Percentiles rank a stretch among this genome's conserved stretches.
Conservation (phyloP, 2,329 filamentous ascomycete species). For the Ceratocystis huliohia region DNA sequence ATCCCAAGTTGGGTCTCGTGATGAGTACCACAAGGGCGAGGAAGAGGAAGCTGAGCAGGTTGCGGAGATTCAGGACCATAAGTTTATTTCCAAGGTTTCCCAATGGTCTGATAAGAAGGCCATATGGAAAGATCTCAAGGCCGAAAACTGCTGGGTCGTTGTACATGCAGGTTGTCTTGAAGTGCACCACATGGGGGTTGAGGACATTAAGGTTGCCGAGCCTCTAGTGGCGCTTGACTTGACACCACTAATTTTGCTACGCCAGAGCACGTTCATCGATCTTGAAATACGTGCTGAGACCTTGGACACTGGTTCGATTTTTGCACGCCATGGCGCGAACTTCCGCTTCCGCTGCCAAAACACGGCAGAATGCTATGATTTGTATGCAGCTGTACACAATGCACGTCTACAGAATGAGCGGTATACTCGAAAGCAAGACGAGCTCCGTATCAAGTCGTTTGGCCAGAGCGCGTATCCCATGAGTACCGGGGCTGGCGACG, state of each 20-base stretch:
- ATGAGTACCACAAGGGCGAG: conserved; percentile 11
- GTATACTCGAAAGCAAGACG: conserved; percentile 57
- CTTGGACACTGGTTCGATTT: conserved; percentile 56
- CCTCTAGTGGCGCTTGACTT: conserved; percentile 64
- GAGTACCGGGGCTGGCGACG: neutral
- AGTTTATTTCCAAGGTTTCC: conserved; percentile 44
- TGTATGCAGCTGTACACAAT: conserved; percentile 79
- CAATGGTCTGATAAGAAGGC: conserved; percentile 50
- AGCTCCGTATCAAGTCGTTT: conserved; percentile 59
- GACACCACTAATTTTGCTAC: conserved; percentile 78
- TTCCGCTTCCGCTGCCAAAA: conserved; percentile 81
- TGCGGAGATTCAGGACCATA: conserved; percentile 30
- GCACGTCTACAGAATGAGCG: conserved; percentile 86
- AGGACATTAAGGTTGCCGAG: conserved; percentile 29
- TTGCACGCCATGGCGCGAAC: conserved; percentile 51
- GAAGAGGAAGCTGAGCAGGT: conserved; percentile 4
- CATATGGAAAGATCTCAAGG: conserved; percentile 45
- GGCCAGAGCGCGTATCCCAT: conserved; percentile 33
- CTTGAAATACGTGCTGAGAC: conserved; percentile 87
- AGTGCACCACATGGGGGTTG: conserved; percentile 35
- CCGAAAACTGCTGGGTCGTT: conserved; percentile 41
- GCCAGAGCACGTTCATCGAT: conserved; percentile 82
- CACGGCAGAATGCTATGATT: conserved; percentile 60
- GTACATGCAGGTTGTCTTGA: conserved; percentile 48
- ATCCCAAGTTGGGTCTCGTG: conserved; percentile 50